Conservation (phyloP, 495 filamentous ascomycete genomes). For the Penicillium arizonense region DNA sequence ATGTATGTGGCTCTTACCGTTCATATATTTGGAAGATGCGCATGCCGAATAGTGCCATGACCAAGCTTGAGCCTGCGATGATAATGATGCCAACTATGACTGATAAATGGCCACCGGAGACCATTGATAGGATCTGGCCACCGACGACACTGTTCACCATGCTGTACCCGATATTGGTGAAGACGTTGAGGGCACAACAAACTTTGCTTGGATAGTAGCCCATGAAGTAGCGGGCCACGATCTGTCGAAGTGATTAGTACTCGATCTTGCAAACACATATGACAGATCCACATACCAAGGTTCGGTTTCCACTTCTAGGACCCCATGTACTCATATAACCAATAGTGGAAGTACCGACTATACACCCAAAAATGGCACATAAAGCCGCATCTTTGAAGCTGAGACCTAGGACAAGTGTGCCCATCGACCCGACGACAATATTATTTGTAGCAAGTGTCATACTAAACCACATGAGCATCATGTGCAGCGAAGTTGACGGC, state of each 20-base stretch:
- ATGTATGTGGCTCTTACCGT: constrained; percentile 24
- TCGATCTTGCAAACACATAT: not conserved
- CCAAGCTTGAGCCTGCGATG: constrained; percentile 57
- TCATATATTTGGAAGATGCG: constrained; percentile 71
- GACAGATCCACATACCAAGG: constrained; percentile 49
- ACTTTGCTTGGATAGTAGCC: constrained; percentile 76
- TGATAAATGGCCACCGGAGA: constrained; percentile 56
- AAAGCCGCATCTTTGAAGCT: constrained; percentile 66
- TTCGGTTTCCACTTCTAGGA: constrained; percentile 67
- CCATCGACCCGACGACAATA: constrained; percentile 66
- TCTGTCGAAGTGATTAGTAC: constrained; percentile 35
- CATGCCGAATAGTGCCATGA: constrained; percentile 73
- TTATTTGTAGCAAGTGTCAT: constrained; percentile 74
- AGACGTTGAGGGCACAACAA: constrained; percentile 63
- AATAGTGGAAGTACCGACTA: constrained; percentile 58
- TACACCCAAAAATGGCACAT: constrained; percentile 59
- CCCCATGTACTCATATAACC: constrained; percentile 77
- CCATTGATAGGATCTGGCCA: constrained; percentile 55
- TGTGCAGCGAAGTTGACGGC: constrained; percentile 50
- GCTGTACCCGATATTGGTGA: constrained; percentile 67
- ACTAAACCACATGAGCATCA: constrained; percentile 69
- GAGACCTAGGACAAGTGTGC: constrained; percentile 60
- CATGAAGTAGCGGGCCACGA: constrained; percentile 71
- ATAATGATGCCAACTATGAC: constrained; percentile 71
- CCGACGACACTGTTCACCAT: constrained; percentile 59